Evolutionary conservation across 2,329 filamentous ascomycete genomes (phyloP).

Genomic region (Dactylellina cionopaga): DNA sequence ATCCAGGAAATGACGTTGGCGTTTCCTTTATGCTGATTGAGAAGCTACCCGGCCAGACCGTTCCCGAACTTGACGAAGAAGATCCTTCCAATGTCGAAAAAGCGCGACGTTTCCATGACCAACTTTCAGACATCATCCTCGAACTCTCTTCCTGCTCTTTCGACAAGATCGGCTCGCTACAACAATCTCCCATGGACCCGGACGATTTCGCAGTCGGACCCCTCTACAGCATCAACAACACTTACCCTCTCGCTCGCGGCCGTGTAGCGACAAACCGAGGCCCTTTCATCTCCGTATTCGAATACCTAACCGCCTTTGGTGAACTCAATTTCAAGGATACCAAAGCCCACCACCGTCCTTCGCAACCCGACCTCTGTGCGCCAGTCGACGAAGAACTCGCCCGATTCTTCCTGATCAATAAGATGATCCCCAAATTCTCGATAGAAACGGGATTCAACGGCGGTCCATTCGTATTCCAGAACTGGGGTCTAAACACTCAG

Average conservation of each 20-base stretch:
- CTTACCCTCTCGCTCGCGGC: conserved; percentile 47
- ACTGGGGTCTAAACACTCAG: conserved; percentile 33
- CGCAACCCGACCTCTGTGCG: conserved; percentile 32
- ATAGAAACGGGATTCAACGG: conserved; percentile 46
- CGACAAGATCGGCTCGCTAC: conserved; percentile 45
- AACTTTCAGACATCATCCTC: conserved; percentile 46
- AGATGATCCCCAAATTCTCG: conserved; percentile 52
- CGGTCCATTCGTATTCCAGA: conserved; percentile 50
- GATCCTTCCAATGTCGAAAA: conserved; percentile 27
- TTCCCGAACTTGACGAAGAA: conserved; percentile 45
- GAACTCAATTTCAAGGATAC: conserved; percentile 47
- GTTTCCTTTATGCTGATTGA: conserved; percentile 47
- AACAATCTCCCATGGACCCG: conserved; percentile 27
- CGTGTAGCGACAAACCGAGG: conserved; percentile 37
- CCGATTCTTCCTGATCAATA: conserved; percentile 49
- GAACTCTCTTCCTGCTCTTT: conserved; percentile 35
- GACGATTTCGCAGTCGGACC: conserved; percentile 46
- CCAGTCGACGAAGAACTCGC: conserved; percentile 50
- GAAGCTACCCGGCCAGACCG: conserved; percentile 22
- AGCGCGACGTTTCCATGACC: conserved; percentile 41
- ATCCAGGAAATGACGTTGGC: conserved; percentile 26
- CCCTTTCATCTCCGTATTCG: conserved; percentile 34
- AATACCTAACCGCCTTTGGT: conserved; percentile 41
- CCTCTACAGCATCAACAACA: conserved; percentile 41
- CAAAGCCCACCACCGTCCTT: conserved; percentile 31